These are phyloP conservation scores for Apiospora sp. DNA, from an alignment of 2,329 filamentous ascomycete genomes.

Conservation along the genomic window DNA sequence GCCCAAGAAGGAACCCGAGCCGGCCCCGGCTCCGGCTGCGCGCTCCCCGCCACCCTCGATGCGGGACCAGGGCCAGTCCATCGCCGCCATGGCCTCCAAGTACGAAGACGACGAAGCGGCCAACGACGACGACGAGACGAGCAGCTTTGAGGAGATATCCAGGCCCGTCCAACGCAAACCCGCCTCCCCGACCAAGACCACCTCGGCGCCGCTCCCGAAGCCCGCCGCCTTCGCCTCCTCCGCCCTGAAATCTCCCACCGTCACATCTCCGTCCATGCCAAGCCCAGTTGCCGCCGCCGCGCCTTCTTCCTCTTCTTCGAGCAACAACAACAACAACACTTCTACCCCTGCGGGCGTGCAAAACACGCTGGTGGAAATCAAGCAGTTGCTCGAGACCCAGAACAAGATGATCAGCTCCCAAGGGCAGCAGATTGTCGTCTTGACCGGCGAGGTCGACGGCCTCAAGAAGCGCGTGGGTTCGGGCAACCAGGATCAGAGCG, in stretches of 20 bases:
- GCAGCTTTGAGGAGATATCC: constrained; percentile 86
- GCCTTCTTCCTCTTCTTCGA: constrained; percentile 25
- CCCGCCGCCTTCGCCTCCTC: constrained; percentile 46
- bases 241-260: constrained; percentile 48
- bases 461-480: constrained; percentile 79
- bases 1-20: constrained; percentile 61
- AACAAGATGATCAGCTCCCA: constrained; percentile 80
- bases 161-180: constrained; percentile 72
- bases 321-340: constrained; percentile 41
- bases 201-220: constrained; percentile 51
- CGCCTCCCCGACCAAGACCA: constrained; percentile 42
- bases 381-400: constrained; percentile 78
- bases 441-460: constrained; percentile 78
- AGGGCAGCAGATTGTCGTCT: constrained; percentile 70
- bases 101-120: constrained; percentile 78
- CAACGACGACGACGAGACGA: constrained; percentile 68
- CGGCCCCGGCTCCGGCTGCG: constrained; percentile 57
- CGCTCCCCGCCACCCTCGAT: constrained; percentile 70
- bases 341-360: constrained; percentile 61
- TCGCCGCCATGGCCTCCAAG: constrained; percentile 84
- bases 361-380: constrained; percentile 78
- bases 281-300: constrained; percentile 46
- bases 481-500: constrained; percentile 68
- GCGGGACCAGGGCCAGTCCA: constrained; percentile 86
- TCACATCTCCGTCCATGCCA: constrained; percentile 39